Conservation (phyloP, 2,329 filamentous ascomycete genomes). For the Xylaria hypoxylon region DNA sequence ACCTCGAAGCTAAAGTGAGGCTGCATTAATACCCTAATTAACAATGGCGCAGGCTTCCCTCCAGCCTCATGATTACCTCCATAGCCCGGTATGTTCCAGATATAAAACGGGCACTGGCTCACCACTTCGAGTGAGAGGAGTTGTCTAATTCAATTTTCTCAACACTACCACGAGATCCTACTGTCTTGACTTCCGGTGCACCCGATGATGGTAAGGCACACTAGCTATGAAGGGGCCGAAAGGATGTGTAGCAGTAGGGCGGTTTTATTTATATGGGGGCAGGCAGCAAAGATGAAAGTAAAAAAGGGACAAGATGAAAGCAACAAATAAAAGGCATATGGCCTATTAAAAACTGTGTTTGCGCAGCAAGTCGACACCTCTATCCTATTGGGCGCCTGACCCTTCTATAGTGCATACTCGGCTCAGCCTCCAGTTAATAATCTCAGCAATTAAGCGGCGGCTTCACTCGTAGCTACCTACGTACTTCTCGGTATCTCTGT, state of each 20-base stretch:
- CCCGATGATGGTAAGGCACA: constrained; percentile 19
- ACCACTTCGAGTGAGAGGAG: constrained; percentile 5
- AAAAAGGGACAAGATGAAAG: neutral
- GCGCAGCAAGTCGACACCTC: neutral
- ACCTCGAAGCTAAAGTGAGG: neutral
- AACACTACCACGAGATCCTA: neutral
- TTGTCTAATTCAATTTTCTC: constrained; percentile 2
- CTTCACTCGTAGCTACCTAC: constrained; percentile 5
- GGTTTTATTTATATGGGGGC: neutral
- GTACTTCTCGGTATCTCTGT: constrained; percentile 15
- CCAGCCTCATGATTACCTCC: neutral
- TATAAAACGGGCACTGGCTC: constrained; percentile 8
- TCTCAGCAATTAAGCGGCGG: neutral
- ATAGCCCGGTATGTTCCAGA: neutral
- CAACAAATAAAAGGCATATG: neutral
- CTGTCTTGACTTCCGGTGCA: constrained; percentile 2
- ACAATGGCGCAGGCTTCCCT: neutral
- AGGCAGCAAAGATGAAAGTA: neutral
- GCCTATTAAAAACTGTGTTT: neutral
- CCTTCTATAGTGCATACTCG: constrained; percentile 9
- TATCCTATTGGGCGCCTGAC: neutral
- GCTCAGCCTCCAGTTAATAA: constrained; percentile 8
- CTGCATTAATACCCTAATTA: no score
- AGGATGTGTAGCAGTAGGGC: neutral
- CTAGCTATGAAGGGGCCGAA: neutral